Conservation (phyloP, 108 stramenopile species). For the Skeletonema potamos region DNA sequence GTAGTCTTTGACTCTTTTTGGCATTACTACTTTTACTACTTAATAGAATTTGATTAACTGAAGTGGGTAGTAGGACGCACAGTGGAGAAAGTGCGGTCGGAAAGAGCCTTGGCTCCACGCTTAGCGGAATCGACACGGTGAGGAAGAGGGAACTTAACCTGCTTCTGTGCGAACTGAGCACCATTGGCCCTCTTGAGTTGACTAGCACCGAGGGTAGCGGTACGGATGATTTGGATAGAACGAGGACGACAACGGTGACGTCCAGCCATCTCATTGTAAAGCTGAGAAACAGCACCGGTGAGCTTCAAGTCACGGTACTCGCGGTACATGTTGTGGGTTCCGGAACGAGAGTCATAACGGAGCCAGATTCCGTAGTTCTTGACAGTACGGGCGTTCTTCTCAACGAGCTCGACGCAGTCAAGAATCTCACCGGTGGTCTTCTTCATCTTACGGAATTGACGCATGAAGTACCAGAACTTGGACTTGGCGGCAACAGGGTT, state of each 20-base stretch:
- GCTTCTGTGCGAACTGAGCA: conserved; percentile 87
- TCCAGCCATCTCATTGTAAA: conserved; percentile 99
- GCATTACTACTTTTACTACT: conserved; percentile 3
- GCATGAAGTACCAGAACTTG: conserved; percentile 99
- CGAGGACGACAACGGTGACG: conserved; percentile 98
- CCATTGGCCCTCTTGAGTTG: conserved; percentile 93
- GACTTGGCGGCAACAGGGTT: conserved; percentile 96
- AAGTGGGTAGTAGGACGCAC: conserved; percentile 85
- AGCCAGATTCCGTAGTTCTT: conserved; percentile 99
- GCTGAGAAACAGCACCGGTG: conserved; percentile 96
- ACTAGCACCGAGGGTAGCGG: conserved; percentile 83
- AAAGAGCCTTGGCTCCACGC: conserved; percentile 88
- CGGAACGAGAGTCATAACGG: conserved; percentile 97
- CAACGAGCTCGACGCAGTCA: conserved; percentile 94
- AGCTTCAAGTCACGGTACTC: conserved; percentile 97
- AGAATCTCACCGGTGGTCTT: conserved; percentile 99
- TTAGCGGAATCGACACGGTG: conserved; percentile 94
- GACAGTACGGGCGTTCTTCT: conserved; percentile 95
- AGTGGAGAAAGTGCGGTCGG: conserved; percentile 70
- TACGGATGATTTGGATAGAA: conserved; percentile 99
- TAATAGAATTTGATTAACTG: conserved; percentile 50
- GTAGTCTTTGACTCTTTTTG: conserved; percentile 3
- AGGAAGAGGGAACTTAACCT: conserved; percentile 97
- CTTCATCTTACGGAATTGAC: conserved; percentile 99
- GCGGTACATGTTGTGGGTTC: conserved; percentile 99